These are phyloP conservation scores for Oryza brachyantha DNA, from an alignment of 176 grass and related monocot genomes.

Conservation along the genomic window DNA sequence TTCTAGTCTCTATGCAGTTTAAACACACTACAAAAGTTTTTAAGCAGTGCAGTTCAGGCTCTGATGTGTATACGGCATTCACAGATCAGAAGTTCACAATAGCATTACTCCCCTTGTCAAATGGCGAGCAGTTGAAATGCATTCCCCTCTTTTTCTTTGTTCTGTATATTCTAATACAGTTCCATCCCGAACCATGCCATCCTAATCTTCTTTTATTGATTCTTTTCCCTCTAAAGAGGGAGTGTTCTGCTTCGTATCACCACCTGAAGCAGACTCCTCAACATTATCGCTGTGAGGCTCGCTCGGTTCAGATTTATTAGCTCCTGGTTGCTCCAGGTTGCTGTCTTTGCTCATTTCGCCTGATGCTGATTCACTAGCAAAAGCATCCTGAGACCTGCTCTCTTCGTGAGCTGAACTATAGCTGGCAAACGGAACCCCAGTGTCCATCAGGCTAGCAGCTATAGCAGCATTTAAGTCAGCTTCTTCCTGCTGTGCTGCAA, in stretches of 20 bases:
- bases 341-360: constrained; percentile 19
- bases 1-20: constrained; percentile 43
- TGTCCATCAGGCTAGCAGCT: constrained; percentile 83
- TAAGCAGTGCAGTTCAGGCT: constrained; percentile 34
- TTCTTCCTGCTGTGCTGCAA: constrained; percentile 70
- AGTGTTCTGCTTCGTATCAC: constrained; percentile 23
- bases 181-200: constrained; percentile 19
- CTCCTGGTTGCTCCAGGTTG: constrained; percentile 19
- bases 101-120: neutral
- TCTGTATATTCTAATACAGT: constrained; percentile 35
- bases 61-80: constrained; percentile 31
- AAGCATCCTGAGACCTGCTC: constrained; percentile 6
- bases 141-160: constrained; percentile 1
- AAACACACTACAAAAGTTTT: constrained; percentile 27
- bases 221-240: constrained; percentile 31
- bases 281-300: neutral
- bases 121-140: constrained; percentile 28
- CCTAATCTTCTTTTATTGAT: constrained; percentile 26
- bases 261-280: constrained; percentile 32
- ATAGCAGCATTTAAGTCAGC: constrained; percentile 89
- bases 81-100: constrained; percentile 13
- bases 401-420: constrained; percentile 1
- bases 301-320: constrained; percentile 24
- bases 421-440: constrained; percentile 17
- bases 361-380: neutral